Conservation (phyloP, 768 basidiomycete species). For the Rhodotorula paludigena region DNA sequence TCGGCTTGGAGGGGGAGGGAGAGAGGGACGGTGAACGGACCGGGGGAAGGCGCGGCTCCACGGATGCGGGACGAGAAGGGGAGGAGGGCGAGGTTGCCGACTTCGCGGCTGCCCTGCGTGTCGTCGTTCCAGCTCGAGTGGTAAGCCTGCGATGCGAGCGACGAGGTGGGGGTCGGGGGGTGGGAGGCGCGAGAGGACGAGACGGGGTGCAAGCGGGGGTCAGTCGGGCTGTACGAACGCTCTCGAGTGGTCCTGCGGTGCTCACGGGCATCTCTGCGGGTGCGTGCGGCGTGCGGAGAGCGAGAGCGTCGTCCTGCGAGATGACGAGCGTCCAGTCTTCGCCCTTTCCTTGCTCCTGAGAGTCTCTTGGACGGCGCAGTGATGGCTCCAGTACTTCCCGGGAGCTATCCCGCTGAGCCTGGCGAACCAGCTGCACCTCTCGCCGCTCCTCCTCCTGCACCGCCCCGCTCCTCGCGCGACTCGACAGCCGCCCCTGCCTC, state of each 20-base stretch:
- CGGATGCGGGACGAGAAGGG: slow-evolving; percentile 87
- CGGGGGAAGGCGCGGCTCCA: slow-evolving; percentile 75
- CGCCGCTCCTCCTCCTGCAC: too few relatives aligned
- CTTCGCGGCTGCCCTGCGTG: slow-evolving; percentile 60
- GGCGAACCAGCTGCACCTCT: too few relatives aligned
- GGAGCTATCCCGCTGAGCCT: too few relatives aligned
- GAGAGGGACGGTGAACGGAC: slow-evolving; percentile 39
- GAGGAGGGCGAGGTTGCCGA: slow-evolving; percentile 83
- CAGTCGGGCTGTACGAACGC: not conserved
- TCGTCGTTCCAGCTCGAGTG: slow-evolving; percentile 85
- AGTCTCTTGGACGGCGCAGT: too few relatives aligned
- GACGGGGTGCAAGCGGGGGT: not conserved
- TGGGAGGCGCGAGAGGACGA: not conserved
- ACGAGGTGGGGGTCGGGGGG: too few relatives aligned
- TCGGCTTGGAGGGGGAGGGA: not conserved
- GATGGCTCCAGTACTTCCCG: too few relatives aligned
- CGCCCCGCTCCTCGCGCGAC: too few relatives aligned
- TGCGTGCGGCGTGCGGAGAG: not conserved
- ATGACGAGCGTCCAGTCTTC: not conserved
- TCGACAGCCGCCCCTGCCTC: too few relatives aligned
- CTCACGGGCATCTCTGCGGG: not conserved
- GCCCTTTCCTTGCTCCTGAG: too few relatives aligned
- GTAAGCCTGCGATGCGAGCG: slow-evolving; percentile 71
- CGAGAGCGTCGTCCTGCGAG: too few relatives aligned
- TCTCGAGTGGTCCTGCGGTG: too few relatives aligned